A percentile compares a stretch with the other conserved stretches of the same genome.
These are phyloP conservation scores for Vanderwaltozyma yarrowii DNA, from an alignment of 805 yeast genomes.

Conservation along the genomic window DNA sequence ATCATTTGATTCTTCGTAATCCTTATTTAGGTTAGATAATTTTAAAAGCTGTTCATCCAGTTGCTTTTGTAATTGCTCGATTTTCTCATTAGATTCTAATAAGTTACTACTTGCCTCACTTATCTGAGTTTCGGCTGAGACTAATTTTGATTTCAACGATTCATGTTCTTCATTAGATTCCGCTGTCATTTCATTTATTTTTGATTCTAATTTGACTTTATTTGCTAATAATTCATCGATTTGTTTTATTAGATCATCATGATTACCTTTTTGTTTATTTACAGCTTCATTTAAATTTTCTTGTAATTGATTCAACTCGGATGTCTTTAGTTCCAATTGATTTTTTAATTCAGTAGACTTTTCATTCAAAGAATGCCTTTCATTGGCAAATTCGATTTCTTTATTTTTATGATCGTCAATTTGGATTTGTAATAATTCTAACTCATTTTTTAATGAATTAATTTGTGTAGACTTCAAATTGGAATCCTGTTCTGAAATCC, in stretches of 20 bases:
- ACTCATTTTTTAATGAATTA: constrained; percentile 5
- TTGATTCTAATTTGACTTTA: constrained; percentile 6
- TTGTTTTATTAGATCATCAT: not conserved
- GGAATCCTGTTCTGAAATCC: not conserved
- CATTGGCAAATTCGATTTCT: not conserved
- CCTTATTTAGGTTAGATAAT: constrained; percentile 13
- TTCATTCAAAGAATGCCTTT: not conserved
- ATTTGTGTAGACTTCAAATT: not conserved
- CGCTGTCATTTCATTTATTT: constrained; percentile 5
- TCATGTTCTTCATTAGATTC: constrained; percentile 2
- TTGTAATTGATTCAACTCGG: constrained; percentile 4
- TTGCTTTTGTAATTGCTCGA: constrained; percentile 9
- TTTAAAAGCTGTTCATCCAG: constrained; percentile 9
- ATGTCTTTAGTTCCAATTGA: constrained; percentile 3
- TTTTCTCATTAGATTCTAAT: not conserved
- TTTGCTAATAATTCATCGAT: constrained; percentile 3
- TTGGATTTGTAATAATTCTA: constrained; percentile 1
- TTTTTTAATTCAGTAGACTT: constrained; percentile 2
- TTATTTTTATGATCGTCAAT: not conserved
- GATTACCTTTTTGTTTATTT: constrained; percentile 2
- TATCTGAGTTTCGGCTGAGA: not conserved
- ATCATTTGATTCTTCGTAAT: constrained; percentile 21
- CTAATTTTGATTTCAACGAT: not conserved
- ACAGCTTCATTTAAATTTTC: constrained; percentile 1
- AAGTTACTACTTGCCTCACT: not conserved